A percentile compares a stretch with the other conserved stretches of the same genome.
phyloP scores from a whole-genome alignment of 1,139 yeast species.

The Sugiyamaella japonica region DNA sequence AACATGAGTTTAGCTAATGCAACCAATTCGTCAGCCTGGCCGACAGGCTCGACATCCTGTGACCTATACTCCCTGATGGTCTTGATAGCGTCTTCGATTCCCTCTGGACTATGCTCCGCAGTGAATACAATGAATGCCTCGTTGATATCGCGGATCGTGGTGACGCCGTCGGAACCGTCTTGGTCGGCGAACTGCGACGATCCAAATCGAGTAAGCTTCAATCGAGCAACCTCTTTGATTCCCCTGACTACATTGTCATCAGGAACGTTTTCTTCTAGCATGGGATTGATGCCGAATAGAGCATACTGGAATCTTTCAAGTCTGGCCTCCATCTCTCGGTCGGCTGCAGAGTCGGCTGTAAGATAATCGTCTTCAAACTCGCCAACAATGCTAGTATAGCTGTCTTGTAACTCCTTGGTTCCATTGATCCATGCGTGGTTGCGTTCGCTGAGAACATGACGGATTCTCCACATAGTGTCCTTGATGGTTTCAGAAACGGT shows the following conservation, averaged over 20 bases:
- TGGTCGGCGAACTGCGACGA: constrained; percentile 25
- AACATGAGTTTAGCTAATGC: constrained; percentile 24
- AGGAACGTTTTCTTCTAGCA: constrained; percentile 49
- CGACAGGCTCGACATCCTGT: constrained; percentile 18
- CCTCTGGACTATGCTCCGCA: constrained; percentile 49
- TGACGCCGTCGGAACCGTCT: constrained; percentile 26
- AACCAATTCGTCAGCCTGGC: constrained; percentile 24
- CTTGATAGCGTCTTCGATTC: constrained; percentile 52
- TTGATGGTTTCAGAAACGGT: constrained; percentile 48
- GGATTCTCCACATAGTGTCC: constrained; percentile 70
- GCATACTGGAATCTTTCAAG: constrained; percentile 78
- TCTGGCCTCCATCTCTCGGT: constrained; percentile 62
- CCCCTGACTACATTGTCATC: constrained; percentile 70
- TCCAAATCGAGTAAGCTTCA: constrained; percentile 57
- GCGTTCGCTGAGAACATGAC: constrained; percentile 86
- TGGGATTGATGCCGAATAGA: constrained; percentile 70
- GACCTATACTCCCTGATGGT: constrained; percentile 47
- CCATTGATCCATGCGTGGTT: constrained; percentile 70
- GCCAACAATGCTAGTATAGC: constrained; percentile 51
- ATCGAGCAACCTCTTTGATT: constrained; percentile 60
- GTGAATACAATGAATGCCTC: constrained; percentile 53
- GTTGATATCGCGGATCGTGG: constrained; percentile 45
- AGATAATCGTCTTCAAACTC: constrained; percentile 63
- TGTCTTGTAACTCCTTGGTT: constrained; percentile 47
- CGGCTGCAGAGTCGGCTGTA: constrained; percentile 56